Base-by-base conservation (phyloP, 2,329 filamentous ascomycete species). In the Cryphonectria nitschkei region DNA sequence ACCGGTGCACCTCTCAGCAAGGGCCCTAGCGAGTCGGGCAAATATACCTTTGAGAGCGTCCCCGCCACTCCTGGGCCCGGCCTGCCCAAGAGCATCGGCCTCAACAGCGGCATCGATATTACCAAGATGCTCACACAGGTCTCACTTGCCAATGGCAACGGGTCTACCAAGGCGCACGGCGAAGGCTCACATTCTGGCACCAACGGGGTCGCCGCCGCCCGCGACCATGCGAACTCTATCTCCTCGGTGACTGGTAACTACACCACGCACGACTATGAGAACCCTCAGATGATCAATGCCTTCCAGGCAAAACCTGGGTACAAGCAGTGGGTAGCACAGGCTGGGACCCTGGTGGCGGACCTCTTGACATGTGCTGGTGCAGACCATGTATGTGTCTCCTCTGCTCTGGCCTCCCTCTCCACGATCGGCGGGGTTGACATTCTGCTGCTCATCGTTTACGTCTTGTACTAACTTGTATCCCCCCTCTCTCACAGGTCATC, bases 261-360 rank as follows among this genome's bases (percentile, higher is more conserved):
- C 78, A 88, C 88, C 8, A 90, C 87, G 50, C 89, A 93, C 77
- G 90, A 93, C 76, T 87, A 89, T 75, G 86, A 89, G 76, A 89
- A 89, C 77, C 84, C 85, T 65, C 81, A 83, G 22, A 84, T 87
- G 68, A 81, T 88, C 73, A 85, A 85, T 70, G 86, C 85, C 76
- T 86, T 91, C 79, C 89, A 94, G 79, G 90, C 93, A 29, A 95
- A 95, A 79, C 93, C 95, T 9, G 96, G 96, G 66, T 99, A 99
- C 82, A 96, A 96, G 84, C 94, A 97, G 83, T 99, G 96, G 96
- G 95, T 99, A 74, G 96, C 96, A 32, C 96, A 98, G 83, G 95
- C 96, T 58, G 96, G 96, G 72, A 98, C 95, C 41, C 87, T 99
- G 70, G 92, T 99, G 65, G 96, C 96, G 66, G 95, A 98, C 80